These are phyloP conservation scores for Fagus crenata DNA, from an alignment of 306 rosid genomes.

Conservation along the genomic window DNA sequence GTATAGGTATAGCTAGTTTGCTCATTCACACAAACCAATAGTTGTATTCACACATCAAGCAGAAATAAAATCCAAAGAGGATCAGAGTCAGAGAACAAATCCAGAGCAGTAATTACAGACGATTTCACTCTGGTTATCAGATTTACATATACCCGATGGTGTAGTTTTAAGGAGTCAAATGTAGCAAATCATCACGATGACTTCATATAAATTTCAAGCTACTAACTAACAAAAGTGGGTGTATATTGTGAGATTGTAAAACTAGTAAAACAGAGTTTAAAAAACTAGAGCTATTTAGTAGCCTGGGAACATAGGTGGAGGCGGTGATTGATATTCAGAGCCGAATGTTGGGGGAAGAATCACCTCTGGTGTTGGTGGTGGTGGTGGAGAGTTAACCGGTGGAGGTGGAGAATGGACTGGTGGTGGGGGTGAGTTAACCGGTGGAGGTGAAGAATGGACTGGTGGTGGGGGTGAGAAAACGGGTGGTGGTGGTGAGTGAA, in stretches of 20 bases:
- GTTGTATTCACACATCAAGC: not conserved
- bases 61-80: not conserved
- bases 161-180: not conserved
- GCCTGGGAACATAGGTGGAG: constrained; percentile 28
- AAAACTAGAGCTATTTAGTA: constrained; percentile 8
- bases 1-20: not conserved
- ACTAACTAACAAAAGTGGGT: not conserved
- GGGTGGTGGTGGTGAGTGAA: not conserved
- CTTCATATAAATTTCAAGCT: constrained; percentile 1
- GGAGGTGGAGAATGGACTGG: not conserved
- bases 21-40: not conserved
- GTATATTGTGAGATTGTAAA: not conserved
- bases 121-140: not conserved
- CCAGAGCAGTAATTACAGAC: not conserved
- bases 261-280: not conserved
- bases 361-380: constrained; percentile 2
- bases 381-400: not conserved
- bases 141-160: not conserved
- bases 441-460: constrained; percentile 9
- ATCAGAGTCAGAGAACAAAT: not conserved
- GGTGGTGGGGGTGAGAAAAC: constrained; percentile 14
- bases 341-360: constrained; percentile 23
- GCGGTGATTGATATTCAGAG: constrained; percentile 27
- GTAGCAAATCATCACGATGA: not conserved
- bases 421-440: not conserved